Conservation (phyloP, 2,329 filamentous ascomycete species). For the Pyrenochaeta sp. region DNA sequence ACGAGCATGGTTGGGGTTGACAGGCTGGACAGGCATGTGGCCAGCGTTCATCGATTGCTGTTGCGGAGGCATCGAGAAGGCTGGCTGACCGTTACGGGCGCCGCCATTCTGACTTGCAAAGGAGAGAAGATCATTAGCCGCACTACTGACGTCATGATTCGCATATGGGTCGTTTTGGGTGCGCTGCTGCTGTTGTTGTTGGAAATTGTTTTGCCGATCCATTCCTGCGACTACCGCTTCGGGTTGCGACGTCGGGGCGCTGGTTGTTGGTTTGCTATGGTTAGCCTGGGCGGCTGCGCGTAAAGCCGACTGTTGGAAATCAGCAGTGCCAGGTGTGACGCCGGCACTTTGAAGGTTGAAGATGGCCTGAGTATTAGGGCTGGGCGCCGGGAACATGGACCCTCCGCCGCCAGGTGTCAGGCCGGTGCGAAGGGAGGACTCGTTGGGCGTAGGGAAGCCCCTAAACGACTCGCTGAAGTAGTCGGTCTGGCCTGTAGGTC, state of each 20-base stretch:
- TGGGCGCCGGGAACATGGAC: conserved; percentile 95
- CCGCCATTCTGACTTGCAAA: conserved; percentile 75
- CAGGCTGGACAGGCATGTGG: conserved; percentile 58
- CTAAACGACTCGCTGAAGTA: conserved; percentile 89
- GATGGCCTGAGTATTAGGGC: conserved; percentile 84
- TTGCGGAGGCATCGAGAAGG: conserved; percentile 55
- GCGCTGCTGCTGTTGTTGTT: conserved; percentile 48
- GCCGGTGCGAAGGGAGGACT: conserved; percentile 90
- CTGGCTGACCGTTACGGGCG: conserved; percentile 61
- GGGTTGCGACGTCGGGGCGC: conserved; percentile 55
- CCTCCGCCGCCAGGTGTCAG: conserved; percentile 93
- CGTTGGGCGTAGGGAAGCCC: conserved; percentile 93
- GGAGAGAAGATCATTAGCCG: conserved; percentile 92
- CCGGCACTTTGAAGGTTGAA: conserved; percentile 82
- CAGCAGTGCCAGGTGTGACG: conserved; percentile 87
- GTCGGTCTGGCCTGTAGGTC: conserved; percentile 74
- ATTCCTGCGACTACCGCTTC: conserved; percentile 52
- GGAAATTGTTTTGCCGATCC: conserved; percentile 66
- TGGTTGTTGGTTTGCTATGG: conserved; percentile 53
- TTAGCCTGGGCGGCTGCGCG: conserved; percentile 69
- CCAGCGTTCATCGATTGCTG: conserved; percentile 52
- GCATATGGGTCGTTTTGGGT: conserved; percentile 72
- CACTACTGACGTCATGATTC: conserved; percentile 89
- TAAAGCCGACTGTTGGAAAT: conserved; percentile 93
- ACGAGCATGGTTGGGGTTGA: conserved; percentile 60